Base-by-base conservation (phyloP, 108 stramenopile species). In the Skeletonema potamos region DNA sequence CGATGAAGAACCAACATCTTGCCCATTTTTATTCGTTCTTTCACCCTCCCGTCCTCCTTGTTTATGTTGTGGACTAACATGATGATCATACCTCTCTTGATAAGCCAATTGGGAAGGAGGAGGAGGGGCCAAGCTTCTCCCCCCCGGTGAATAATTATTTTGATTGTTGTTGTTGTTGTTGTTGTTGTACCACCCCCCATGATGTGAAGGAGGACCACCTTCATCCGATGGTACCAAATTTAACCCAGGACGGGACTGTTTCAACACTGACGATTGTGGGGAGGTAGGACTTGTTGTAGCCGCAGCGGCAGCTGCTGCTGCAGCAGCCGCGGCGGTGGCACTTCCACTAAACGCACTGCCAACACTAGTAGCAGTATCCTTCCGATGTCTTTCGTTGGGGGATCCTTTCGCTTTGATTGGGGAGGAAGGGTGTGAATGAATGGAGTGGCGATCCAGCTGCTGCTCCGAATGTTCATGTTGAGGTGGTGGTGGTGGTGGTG, bases 311-410 rank as follows among this genome's bases (percentile, higher is more conserved):
- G 46, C 46, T 20, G 46, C 46, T 34, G 34, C 34, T 7, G 34
- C 34, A 4, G 34, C 34, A 34, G 34, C 34, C 4, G 34, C 34
- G 7, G 34, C 34, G 2, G 46, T 18, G 20, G 46, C 46, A 48
- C 46, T 48, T 4, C 70, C 70, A 15, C 60, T 61, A 4, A 71
- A 68, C 18, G 67, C 62, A 26, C 70, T 72, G 20, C 46, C 20
- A 15, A 22, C 46, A 48, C 46, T 48, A 22, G 4, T 48, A 6
- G 46, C 17, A 1, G 46, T 48, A 48, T 48, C 46, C 46, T 48
- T 48, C 4, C 46, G 46, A 20, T 48, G 46, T 15, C 46, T 12
- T 48, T 48, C 46, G 46, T 48, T 48, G 46, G 46, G 46, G 6
- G 46, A 48, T 7, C 22, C 22, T 2, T 41, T 41, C 39, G 18